Percentiles rank a stretch among this genome's conserved stretches.
Evolutionary conservation across 2,329 filamentous ascomycete genomes (phyloP).

Genomic region (Tolypocladium amazonense): DNA sequence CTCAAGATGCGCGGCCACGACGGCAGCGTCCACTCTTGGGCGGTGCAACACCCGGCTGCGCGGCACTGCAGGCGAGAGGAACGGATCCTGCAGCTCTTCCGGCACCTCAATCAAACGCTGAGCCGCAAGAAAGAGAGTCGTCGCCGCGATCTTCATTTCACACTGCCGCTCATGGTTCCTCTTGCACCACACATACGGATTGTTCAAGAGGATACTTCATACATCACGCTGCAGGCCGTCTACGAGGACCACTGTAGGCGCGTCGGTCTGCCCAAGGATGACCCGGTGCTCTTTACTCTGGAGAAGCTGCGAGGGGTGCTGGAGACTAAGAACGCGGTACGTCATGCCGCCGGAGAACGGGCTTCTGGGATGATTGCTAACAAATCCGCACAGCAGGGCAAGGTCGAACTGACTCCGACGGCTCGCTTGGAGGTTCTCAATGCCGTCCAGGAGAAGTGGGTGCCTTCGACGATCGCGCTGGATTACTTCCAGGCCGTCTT

Average conservation of each 20-base stretch:
- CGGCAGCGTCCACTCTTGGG: conserved; percentile 92
- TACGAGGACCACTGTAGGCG: conserved; percentile 94
- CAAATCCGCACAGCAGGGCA: conserved; percentile 37
- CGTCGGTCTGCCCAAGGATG: conserved; percentile 82
- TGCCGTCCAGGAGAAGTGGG: conserved; percentile 89
- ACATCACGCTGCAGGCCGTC: conserved; percentile 86
- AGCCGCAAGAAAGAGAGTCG: conserved; percentile 90
- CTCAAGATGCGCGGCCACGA: conserved; percentile 96
- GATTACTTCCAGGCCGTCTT: conserved; percentile 86
- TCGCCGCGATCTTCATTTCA: conserved; percentile 89
- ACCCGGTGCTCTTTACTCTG: conserved; percentile 89
- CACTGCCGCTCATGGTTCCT: conserved; percentile 89
- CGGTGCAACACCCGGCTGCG: conserved; percentile 89
- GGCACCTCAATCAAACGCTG: conserved; percentile 90
- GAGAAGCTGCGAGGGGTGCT: conserved; percentile 76
- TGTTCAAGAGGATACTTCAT: conserved; percentile 90
- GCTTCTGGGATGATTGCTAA: conserved; percentile 4
- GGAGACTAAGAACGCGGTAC: conserved; percentile 53
- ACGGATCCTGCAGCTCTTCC: conserved; percentile 88
- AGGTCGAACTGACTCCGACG: conserved; percentile 56
- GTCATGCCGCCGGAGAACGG: conserved; percentile 13
- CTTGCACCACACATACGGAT: conserved; percentile 90
- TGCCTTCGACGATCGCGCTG: conserved; percentile 69
- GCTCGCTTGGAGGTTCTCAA: conserved; percentile 86
- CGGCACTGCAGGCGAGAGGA: conserved; percentile 90